A percentile compares a stretch with the other conserved stretches of the same genome.
phyloP scores from a whole-genome alignment of 2,329 filamentous ascomycete species.

The Aotearoamyces nothofagi region DNA sequence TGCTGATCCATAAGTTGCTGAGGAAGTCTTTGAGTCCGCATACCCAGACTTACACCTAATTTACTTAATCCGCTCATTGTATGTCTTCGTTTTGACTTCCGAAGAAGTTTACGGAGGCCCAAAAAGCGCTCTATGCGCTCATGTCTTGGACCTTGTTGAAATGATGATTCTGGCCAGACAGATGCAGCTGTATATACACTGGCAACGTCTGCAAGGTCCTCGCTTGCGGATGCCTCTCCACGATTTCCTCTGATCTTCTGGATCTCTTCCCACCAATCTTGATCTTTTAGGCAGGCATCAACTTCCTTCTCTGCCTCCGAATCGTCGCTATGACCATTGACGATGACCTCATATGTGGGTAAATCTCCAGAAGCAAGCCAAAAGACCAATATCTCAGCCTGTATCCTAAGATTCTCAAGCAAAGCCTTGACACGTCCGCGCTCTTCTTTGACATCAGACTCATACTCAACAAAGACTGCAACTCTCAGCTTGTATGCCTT shows the following conservation, averaged over 20 bases:
- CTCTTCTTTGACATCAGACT: slow-evolving; percentile 70
- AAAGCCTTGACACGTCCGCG: slow-evolving; percentile 54
- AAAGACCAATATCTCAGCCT: slow-evolving; percentile 66
- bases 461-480: slow-evolving; percentile 80
- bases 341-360: slow-evolving; percentile 60
- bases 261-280: slow-evolving; percentile 75
- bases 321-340: slow-evolving; percentile 49
- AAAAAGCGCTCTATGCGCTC: slow-evolving; percentile 30
- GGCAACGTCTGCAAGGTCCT: slow-evolving; percentile 27
- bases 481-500: slow-evolving; percentile 58
- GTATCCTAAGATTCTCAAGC: slow-evolving; percentile 67
- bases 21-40: slow-evolving; percentile 59
- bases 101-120: slow-evolving; percentile 46
- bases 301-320: slow-evolving; percentile 44
- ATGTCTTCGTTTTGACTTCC: slow-evolving; percentile 31
- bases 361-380: slow-evolving; percentile 64
- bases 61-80: slow-evolving; percentile 21
- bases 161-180: slow-evolving; percentile 35
- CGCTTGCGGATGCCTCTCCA: slow-evolving; percentile 19
- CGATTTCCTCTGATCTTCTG: slow-evolving; percentile 33
- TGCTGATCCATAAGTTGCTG: slow-evolving; percentile 14
- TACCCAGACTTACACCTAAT: slow-evolving; percentile 54
- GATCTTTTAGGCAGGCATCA: slow-evolving; percentile 48
- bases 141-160: slow-evolving; percentile 31
- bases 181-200: slow-evolving; percentile 24